Conservation (phyloP, 176 grass and related monocot genomes). For the Triticum dicoccoides region DNA sequence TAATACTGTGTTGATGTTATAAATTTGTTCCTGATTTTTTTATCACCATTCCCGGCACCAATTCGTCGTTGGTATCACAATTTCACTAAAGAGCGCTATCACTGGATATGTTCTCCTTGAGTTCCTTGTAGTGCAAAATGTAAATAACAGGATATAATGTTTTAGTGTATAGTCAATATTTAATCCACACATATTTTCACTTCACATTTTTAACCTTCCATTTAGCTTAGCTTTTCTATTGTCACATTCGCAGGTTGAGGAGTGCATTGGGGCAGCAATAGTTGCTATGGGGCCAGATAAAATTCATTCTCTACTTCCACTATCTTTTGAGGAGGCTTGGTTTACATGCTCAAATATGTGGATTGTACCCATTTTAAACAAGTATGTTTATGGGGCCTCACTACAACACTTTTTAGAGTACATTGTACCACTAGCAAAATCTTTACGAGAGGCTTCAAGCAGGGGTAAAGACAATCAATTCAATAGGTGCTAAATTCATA, state of each 20-base stretch:
- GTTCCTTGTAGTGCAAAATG: background rate
- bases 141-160: conserved; percentile 10
- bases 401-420: conserved; percentile 66
- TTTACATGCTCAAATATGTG: conserved; percentile 78
- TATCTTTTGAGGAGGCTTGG: conserved; percentile 57
- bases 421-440: conserved; percentile 67
- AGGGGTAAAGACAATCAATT: conserved; percentile 48
- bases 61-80: background rate
- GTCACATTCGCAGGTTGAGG: conserved; percentile 56
- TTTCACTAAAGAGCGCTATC: background rate
- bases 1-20: background rate
- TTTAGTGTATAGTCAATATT: conserved; percentile 4
- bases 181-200: background rate
- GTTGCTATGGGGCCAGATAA: conserved; percentile 82
- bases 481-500: background rate
- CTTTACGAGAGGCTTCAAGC: conserved; percentile 45
- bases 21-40: background rate
- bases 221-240: conserved; percentile 29
- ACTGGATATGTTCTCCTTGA: background rate
- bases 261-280: conserved; percentile 85
- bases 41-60: background rate
- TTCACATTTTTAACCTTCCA: background rate
- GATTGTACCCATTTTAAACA: conserved; percentile 88
- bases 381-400: conserved; percentile 58
- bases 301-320: conserved; percentile 64